Evolutionary conservation across 2,329 filamentous ascomycete genomes (phyloP).

Genomic region (Microdochium paspali): DNA sequence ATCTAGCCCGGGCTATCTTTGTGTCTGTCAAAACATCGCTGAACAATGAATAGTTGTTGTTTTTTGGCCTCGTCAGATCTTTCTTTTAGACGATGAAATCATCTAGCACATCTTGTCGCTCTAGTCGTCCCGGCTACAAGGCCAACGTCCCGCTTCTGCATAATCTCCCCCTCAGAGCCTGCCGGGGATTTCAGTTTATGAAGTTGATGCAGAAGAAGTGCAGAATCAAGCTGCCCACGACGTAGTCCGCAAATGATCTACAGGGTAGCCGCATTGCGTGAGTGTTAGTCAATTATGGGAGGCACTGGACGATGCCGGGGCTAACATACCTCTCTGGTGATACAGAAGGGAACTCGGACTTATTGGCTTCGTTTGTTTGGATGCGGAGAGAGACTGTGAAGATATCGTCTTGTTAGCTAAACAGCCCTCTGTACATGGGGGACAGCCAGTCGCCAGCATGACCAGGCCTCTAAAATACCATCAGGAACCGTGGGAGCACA

Average conservation of each 20-base stretch:
- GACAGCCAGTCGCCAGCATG: not conserved
- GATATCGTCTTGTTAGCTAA: constrained; percentile 3
- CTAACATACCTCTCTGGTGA: constrained; percentile 72
- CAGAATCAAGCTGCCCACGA: constrained; percentile 88
- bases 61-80: no score
- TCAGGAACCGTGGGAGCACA: constrained; percentile 14
- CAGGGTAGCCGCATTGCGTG: no score
- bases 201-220: constrained; percentile 99
- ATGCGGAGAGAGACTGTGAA: constrained; percentile 64
- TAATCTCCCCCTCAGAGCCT: no score
- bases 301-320: no score
- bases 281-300: constrained; percentile 7
- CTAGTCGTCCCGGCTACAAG: no score
- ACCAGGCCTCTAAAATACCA: no score
- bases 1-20: constrained; percentile 1
- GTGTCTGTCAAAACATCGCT: no score
- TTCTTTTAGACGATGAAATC: no score
- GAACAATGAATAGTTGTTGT: no score
- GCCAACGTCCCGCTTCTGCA: no score
- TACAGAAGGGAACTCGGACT: constrained; percentile 64
- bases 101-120: no score
- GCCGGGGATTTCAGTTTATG: constrained; percentile 73
- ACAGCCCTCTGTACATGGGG: no score
- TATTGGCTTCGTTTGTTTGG: constrained; percentile 80
- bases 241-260: constrained; percentile 94